phyloP scores from a whole-genome alignment of 129 eudicot species.

The Lonicera japonica region DNA sequence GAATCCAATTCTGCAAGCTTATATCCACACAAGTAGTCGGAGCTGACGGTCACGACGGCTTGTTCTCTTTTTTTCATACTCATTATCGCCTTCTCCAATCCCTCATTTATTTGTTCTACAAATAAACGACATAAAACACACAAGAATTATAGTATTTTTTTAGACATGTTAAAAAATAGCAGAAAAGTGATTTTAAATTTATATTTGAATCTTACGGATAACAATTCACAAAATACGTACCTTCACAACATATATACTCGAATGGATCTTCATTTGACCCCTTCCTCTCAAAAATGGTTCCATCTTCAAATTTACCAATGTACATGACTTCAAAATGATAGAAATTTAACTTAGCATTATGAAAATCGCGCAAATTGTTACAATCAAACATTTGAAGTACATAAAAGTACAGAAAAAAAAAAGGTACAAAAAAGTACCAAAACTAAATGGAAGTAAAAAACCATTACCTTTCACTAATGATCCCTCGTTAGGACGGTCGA shows the following conservation, averaged over 20 bases:
- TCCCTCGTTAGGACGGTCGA: conserved; percentile 61
- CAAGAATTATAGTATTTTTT: background rate
- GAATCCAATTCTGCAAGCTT: conserved; percentile 16
- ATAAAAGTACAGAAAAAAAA: background rate
- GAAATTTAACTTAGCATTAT: background rate
- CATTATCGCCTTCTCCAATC: conserved; percentile 60
- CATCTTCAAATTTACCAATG: conserved; percentile 56
- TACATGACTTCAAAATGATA: conserved; percentile 37
- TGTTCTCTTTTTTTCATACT: conserved; percentile 72
- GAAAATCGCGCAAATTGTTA: background rate
- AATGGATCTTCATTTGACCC: conserved; percentile 56
- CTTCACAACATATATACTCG: conserved; percentile 55
- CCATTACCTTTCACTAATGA: conserved; percentile 56
- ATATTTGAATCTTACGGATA: background rate
- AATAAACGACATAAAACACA: background rate
- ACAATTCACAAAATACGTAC: conserved; percentile 12
- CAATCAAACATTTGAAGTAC: background rate
- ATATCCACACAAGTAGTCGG: conserved; percentile 27
- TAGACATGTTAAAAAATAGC: background rate
- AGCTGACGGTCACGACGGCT: conserved; percentile 41
- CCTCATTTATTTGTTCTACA: conserved; percentile 59
- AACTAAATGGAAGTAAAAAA: background rate
- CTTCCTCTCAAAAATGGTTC: conserved; percentile 40
- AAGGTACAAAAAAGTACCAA: background rate
- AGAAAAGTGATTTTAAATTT: background rate